A percentile compares a stretch with the other conserved stretches of the same genome.
These are phyloP conservation scores for Botrytis elliptica DNA, from an alignment of 2,329 filamentous ascomycete genomes.

Conservation along the genomic window DNA sequence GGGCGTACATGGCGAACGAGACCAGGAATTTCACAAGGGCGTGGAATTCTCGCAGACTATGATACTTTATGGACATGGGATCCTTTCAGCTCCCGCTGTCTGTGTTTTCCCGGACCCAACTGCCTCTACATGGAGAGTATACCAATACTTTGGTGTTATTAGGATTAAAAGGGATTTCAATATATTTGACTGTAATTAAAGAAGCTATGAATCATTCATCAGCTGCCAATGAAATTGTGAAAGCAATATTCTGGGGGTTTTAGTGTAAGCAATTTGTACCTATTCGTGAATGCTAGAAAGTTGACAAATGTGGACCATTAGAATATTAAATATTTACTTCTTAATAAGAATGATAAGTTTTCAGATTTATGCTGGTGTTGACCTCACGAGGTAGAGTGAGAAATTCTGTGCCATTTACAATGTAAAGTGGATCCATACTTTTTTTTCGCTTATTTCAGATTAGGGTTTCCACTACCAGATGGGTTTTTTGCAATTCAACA, in stretches of 20 bases:
- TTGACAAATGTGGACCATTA: too few species aligned
- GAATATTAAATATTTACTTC: not conserved
- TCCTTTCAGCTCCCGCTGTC: not conserved
- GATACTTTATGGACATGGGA: not conserved
- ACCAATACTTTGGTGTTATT: constrained; percentile 10
- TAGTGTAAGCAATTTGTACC: too few species aligned
- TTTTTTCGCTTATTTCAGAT: constrained; percentile 36
- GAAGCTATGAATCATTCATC: not conserved
- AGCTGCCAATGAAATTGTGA: not conserved
- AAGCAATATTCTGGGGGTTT: not conserved
- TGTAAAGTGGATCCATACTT: constrained; percentile 2
- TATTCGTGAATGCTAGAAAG: not conserved
- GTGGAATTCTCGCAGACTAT: not conserved
- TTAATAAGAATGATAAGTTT: not conserved
- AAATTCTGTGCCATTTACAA: not conserved
- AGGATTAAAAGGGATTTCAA: constrained; percentile 3
- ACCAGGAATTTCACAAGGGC: not conserved
- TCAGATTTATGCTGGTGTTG: not conserved
- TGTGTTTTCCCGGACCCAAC: not conserved
- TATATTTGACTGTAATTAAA: not conserved
- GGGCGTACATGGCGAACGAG: constrained; percentile 27
- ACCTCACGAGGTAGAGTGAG: not conserved
- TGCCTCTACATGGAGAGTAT: not conserved
- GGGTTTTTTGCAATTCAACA: constrained; percentile 25
- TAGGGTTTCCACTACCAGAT: constrained; percentile 33